Conservation (phyloP, 2,329 filamentous ascomycete species). For the Apiospora phragmitis region DNA sequence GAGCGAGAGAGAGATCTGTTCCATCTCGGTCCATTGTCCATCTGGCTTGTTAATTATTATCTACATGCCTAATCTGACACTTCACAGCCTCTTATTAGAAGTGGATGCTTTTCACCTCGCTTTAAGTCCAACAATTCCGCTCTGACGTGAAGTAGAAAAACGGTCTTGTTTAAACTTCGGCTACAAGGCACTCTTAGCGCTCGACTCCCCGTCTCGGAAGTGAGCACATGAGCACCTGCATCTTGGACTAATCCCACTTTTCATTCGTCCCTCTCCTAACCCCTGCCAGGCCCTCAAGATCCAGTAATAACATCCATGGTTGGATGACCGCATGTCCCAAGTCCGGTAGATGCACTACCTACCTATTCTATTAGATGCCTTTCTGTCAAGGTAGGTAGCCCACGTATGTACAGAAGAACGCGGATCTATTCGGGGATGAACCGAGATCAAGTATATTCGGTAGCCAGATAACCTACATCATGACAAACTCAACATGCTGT, state of each 20-base stretch:
- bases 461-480: background rate
- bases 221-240: slow-evolving; percentile 13
- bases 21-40: background rate
- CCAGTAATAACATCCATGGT: slow-evolving; percentile 4
- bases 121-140: background rate
- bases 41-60: background rate
- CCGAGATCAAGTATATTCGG: background rate
- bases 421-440: background rate
- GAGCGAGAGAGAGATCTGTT: background rate
- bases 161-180: slow-evolving; percentile 11
- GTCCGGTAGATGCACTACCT: background rate
- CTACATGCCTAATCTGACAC: background rate
- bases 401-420: background rate
- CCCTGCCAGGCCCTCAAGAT: slow-evolving; percentile 2
- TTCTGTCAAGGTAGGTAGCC: background rate
- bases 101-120: background rate
- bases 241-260: slow-evolving; percentile 7
- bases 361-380: background rate
- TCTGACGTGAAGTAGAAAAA: slow-evolving; percentile 4
- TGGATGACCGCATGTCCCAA: slow-evolving; percentile 7
- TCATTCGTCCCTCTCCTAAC: slow-evolving; percentile 6
- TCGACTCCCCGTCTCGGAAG: slow-evolving; percentile 13
- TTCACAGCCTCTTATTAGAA: background rate
- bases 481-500: background rate
- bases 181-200: slow-evolving; percentile 12